Conservation (phyloP, 441 rosid species). For the Gossypium davidsonii region DNA sequence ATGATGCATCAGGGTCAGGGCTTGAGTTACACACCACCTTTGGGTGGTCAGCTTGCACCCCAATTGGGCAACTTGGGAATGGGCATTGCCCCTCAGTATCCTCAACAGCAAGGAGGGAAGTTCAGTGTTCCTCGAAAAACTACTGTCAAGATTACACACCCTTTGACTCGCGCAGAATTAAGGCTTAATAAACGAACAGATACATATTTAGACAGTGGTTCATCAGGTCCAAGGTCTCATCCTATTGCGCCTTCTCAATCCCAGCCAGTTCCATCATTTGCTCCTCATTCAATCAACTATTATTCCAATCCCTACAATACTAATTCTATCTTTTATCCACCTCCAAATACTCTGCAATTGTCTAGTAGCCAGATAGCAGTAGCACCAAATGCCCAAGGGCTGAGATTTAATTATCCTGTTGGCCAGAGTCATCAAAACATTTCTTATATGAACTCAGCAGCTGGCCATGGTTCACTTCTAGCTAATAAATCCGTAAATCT, state of each 20-base stretch:
- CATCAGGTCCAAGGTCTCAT: conserved; percentile 54
- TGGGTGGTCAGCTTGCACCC: conserved; percentile 61
- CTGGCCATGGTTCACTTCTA: conserved; percentile 31
- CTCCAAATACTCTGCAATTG: conserved; percentile 45
- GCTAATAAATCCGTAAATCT: conserved; percentile 35
- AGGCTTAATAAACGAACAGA: conserved; percentile 74
- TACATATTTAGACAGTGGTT: conserved; percentile 47
- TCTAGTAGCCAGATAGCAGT: conserved; percentile 47
- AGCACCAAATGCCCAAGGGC: conserved; percentile 52
- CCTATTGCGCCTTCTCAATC: conserved; percentile 56
- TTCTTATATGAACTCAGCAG: conserved; percentile 40
- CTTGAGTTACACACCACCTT: conserved; percentile 54
- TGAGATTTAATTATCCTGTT: conserved; percentile 49
- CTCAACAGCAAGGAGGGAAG: conserved; percentile 73
- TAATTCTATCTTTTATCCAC: conserved; percentile 39
- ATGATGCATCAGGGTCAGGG: conserved; percentile 88
- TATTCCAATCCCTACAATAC: conserved; percentile 41
- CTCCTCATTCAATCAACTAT: conserved; percentile 49
- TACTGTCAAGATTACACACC: conserved; percentile 45
- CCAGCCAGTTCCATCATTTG: conserved; percentile 56
- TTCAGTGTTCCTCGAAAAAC: conserved; percentile 13
- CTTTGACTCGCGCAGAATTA: conserved; percentile 87
- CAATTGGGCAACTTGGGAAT: conserved; percentile 70
- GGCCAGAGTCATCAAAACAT: conserved; percentile 59
- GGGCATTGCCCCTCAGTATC: conserved; percentile 52